phyloP scores from a whole-genome alignment of 2,329 filamentous ascomycete species.

The Aspergillus uvarum region DNA sequence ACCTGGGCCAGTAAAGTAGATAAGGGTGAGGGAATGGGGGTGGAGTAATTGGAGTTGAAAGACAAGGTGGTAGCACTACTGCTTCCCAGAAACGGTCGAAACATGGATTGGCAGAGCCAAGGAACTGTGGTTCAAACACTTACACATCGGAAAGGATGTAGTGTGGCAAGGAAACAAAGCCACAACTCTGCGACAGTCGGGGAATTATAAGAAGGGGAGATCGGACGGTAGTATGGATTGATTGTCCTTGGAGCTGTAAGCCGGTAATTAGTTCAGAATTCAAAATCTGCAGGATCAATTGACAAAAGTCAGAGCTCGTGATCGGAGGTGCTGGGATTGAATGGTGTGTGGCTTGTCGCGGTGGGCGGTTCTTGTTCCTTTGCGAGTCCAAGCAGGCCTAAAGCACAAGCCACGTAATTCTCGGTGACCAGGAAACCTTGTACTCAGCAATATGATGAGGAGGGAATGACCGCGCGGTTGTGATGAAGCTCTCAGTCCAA shows the following conservation, averaged over 20 bases:
- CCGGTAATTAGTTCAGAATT: background rate
- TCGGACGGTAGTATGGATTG: background rate
- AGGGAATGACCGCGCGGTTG: background rate
- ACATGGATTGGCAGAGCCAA: conserved; percentile 5
- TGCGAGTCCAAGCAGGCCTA: background rate
- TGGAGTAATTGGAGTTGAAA: conserved; percentile 5
- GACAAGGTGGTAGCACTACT: conserved; percentile 6
- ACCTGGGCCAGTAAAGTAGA: conserved; percentile 2
- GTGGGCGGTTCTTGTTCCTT: background rate
- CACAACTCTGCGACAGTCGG: conserved; percentile 5
- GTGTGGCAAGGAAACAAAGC: conserved; percentile 14
- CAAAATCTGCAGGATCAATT: background rate
- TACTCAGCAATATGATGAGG: no score
- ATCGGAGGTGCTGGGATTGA: background rate
- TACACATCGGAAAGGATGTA: conserved; percentile 23
- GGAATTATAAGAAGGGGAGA: background rate
- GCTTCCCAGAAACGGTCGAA: background rate
- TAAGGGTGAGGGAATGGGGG: conserved; percentile 1
- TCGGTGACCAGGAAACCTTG: background rate
- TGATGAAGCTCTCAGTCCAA: background rate
- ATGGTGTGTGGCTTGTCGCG: conserved; percentile 7
- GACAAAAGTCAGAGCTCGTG: conserved; percentile 1
- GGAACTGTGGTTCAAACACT: conserved; percentile 14
- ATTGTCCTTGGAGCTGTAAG: background rate
- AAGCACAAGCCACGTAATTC: conserved; percentile 2